Base-by-base conservation (phyloP, 345 rosid species). In the Clausena lansium region DNA sequence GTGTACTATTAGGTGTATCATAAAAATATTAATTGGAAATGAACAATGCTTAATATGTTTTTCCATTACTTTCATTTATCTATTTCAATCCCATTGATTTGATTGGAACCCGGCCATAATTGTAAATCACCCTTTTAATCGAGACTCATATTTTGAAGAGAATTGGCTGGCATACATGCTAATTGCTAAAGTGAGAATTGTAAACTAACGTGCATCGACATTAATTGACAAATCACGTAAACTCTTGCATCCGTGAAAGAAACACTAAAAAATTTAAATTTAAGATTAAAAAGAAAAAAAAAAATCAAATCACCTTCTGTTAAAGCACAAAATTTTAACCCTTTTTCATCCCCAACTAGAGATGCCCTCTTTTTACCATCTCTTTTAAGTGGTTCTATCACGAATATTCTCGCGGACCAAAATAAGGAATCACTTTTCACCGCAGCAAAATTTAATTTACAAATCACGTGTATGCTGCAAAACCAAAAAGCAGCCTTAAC, bases 381-480 rank as follows among this genome's bases (percentile, higher is more conserved):
- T 55, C n/a, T 58, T 38, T 41, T 25, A 63, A 50, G 24, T 73
- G 78, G 70, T 58, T 27, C 30, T 15, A 39, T 57, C 70, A 79
- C 76, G 70, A 76, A 76, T 70, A 55, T 70, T 54, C 59, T 67
- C 30, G 7, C 28, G 22, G 65, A 25, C 74, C 77, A 71, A 71
- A 76, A 41, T 41, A 64, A 33, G 20, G 52, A 76, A 67, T 57
- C 72, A 74, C 62, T 80, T 80, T 76, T 64, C 15, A 75, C 27
- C 38, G 5, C 60, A 0, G 0, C 14, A 19, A 60, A n/a, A 63
- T 70, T 45, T 59, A 67, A 70, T 70, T 45, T 71, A 67, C 74
- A 57, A 35, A 32, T 59, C 80, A 77, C 80, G 77, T 72, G 83
- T 39, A 38, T 22, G 55, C 76, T 75, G 75, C 65, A 74, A 68